Evolutionary conservation across 768 basidiomycete species (phyloP), one percentile per base, ranked within the genome.

Genomic region (Thelephora aurantiotincta): DNA sequence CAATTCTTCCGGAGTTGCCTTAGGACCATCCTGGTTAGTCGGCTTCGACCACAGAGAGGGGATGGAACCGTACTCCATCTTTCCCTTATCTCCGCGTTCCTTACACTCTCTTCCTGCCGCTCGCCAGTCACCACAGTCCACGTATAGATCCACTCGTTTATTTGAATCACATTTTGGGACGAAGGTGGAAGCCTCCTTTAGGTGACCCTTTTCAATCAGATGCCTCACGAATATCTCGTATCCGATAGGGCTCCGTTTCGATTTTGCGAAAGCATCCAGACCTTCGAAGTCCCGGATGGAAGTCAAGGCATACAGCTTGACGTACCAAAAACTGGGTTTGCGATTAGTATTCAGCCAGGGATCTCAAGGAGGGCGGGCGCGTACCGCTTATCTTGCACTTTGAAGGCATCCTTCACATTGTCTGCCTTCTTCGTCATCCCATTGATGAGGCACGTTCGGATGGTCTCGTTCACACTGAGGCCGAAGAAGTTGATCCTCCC

Each of bases 381-480:
- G 23, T 46, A 91, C 92, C 94, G 72, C 67, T 93, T 98, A 59
- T 98, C 96, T 0, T 91, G 78, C 1, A 99, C 87, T 59, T 86
- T 93, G 70, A 90, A 98, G 53, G 97, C 94, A 1, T 71, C 69
- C 59, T 84, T 82, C 50, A 94, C 63, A 58, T 83, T 89, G 57
- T 99, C 96, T 0, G 92, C 96, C 50, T 79, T 74, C 65, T 93
- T 98, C 16, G 75, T 65, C 68, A 93, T 72, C 11, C 82, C 83
- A 48, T 85, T 87, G 33, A 83, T 58, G 16, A 98, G 60, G 52
- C 90, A 88, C 23, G 68, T 67, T 19, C 78, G 72, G 50, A 98
- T 81, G 2, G 96, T 96, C 51, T 87, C 86, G 56, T 86, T 92
- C 47, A 96, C 70, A 56, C 84, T 91, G 44, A 80, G 62, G 0